Conservation (phyloP, 495 filamentous ascomycete genomes). For the Aspergillus affinis region DNA sequence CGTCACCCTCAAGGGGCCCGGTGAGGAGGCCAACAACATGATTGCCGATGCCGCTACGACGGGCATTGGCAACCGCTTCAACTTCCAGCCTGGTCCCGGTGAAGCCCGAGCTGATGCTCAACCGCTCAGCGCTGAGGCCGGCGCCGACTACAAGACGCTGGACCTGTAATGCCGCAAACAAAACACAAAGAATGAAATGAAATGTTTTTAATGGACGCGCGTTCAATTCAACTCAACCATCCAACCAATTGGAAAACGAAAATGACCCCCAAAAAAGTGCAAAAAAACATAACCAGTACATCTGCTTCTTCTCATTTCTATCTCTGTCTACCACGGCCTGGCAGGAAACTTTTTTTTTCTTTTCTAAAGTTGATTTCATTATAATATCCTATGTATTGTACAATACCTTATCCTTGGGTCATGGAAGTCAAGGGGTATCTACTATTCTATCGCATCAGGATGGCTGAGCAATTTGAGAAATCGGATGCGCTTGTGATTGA, state of each 20-base stretch:
- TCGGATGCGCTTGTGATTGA: background rate
- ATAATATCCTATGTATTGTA: slow-evolving; percentile 31
- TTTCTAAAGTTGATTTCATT: slow-evolving; percentile 6
- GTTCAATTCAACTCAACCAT: slow-evolving; percentile 6
- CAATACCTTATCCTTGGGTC: slow-evolving; percentile 22
- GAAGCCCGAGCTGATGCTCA: slow-evolving; percentile 52
- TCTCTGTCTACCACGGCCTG: background rate
- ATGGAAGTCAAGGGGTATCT: slow-evolving; percentile 21
- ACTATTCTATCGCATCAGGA: background rate
- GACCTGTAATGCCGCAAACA: slow-evolving; percentile 37
- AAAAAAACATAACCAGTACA: slow-evolving; percentile 3
- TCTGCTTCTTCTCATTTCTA: background rate
- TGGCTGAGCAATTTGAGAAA: background rate
- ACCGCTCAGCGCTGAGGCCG: slow-evolving; percentile 63
- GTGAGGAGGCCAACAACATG: slow-evolving; percentile 55
- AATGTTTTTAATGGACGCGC: slow-evolving; percentile 3
- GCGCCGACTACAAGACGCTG: slow-evolving; percentile 49
- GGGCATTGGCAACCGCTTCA: slow-evolving; percentile 55
- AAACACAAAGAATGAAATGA: slow-evolving; percentile 2
- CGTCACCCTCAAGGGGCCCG: slow-evolving; percentile 54
- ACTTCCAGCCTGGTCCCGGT: slow-evolving; percentile 53
- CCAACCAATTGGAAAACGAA: background rate
- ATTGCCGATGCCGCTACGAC: slow-evolving; percentile 47
- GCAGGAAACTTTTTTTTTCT: background rate
- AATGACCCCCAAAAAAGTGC: slow-evolving; percentile 3